phyloP scores from a whole-genome alignment of 257 asterid species.

The Voacanga thouarsii region DNA sequence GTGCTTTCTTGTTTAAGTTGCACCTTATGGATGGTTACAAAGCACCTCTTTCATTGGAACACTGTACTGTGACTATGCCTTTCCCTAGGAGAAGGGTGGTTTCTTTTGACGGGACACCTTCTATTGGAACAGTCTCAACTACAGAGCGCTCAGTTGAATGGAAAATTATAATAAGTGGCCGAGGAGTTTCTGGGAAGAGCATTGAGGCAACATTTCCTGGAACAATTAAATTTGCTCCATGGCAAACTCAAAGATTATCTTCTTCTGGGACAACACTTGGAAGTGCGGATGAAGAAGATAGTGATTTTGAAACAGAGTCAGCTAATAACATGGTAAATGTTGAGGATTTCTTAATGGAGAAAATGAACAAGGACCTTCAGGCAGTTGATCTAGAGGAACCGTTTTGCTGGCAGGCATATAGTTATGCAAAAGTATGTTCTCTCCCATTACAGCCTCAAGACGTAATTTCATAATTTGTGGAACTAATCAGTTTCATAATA shows the following conservation, averaged over 20 bases:
- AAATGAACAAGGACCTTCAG: slow-evolving; percentile 83
- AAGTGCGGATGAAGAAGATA: slow-evolving; percentile 63
- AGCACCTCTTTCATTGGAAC: slow-evolving; percentile 72
- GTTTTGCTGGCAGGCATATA: slow-evolving; percentile 93
- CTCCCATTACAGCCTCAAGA: slow-evolving; percentile 13
- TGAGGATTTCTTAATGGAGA: slow-evolving; percentile 80
- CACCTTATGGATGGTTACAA: slow-evolving; percentile 89
- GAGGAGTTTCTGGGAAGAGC: slow-evolving; percentile 82
- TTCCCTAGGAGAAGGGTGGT: slow-evolving; percentile 84
- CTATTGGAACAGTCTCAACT: slow-evolving; percentile 72
- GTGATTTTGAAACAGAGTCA: slow-evolving; percentile 74
- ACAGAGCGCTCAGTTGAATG: slow-evolving; percentile 83
- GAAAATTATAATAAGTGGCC: slow-evolving; percentile 64
- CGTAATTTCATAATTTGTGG: slow-evolving; percentile 8
- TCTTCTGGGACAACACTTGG: slow-evolving; percentile 37
- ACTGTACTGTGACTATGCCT: slow-evolving; percentile 86
- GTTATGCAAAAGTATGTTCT: slow-evolving; percentile 74
- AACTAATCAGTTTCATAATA: background rate
- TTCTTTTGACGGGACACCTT: slow-evolving; percentile 90
- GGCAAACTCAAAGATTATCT: slow-evolving; percentile 58
- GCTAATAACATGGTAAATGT: slow-evolving; percentile 58
- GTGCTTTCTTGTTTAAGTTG: slow-evolving; percentile 88
- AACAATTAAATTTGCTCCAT: slow-evolving; percentile 87
- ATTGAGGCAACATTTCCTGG: slow-evolving; percentile 94
- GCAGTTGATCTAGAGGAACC: slow-evolving; percentile 94